Percentiles rank a stretch among this genome's conserved stretches.
Evolutionary conservation across 441 rosid species (phyloP).

Genomic region (Mallotus japonicus): DNA sequence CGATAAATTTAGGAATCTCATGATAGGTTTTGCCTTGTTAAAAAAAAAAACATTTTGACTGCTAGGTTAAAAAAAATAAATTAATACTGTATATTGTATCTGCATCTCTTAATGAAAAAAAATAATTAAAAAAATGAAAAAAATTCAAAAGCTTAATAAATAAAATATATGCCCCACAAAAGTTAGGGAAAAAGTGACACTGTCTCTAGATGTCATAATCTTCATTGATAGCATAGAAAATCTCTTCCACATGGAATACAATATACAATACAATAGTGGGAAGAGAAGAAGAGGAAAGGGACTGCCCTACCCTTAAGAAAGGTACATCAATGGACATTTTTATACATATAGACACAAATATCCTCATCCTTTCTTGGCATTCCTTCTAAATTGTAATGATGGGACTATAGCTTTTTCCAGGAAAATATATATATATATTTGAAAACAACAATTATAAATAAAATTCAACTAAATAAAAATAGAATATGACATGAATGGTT

Average conservation of each 20-base stretch:
- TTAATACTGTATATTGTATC: no score
- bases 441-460: not conserved
- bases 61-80: no score
- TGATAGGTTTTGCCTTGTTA: no score
- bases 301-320: conserved; percentile 23
- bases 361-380: conserved; percentile 3
- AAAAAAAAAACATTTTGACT: no score
- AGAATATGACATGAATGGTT: no score
- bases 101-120: no score
- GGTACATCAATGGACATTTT: conserved; percentile 18
- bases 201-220: conserved; percentile 24
- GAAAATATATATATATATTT: not conserved
- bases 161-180: not conserved
- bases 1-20: no score
- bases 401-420: conserved; percentile 15
- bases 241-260: conserved; percentile 28
- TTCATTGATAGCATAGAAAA: conserved; percentile 19
- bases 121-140: not conserved
- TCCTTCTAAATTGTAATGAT: conserved; percentile 16
- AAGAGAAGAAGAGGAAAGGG: conserved; percentile 5
- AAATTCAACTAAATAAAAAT: not conserved
- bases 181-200: conserved; percentile 18
- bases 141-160: not conserved
- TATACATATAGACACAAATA: conserved; percentile 18
- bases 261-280: conserved; percentile 25